Evolutionary conservation across 2,329 filamentous ascomycete species (phyloP).

Genomic region (Chaetothyriales sp.): DNA sequence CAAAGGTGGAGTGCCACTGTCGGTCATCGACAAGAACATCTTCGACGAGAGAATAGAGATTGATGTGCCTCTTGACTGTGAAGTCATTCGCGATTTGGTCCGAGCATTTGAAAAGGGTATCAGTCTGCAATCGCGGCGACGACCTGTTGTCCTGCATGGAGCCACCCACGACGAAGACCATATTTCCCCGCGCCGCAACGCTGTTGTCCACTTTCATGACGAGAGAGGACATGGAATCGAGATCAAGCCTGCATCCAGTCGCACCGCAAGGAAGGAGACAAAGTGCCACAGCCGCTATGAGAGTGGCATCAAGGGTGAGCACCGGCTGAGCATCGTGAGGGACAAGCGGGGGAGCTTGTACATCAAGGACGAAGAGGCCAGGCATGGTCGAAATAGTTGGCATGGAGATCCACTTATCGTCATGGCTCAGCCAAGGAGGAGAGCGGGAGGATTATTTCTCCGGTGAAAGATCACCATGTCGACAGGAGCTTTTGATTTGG

Average conservation of each 20-base stretch:
- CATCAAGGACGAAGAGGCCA: conserved; percentile 8
- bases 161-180: background rate
- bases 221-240: conserved; percentile 2
- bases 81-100: conserved; percentile 24
- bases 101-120: conserved; percentile 30
- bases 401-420: conserved; percentile 12
- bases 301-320: background rate
- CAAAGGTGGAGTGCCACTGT: conserved; percentile 26
- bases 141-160: conserved; percentile 1
- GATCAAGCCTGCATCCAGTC: conserved; percentile 7
- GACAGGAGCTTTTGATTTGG: background rate
- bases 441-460: background rate
- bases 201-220: background rate
- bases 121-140: conserved; percentile 4
- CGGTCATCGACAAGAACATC: conserved; percentile 25
- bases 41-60: conserved; percentile 24
- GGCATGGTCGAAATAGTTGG: conserved; percentile 5
- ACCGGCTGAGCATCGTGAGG: background rate
- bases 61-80: conserved; percentile 26
- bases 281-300: conserved; percentile 5
- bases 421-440: conserved; percentile 7
- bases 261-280: conserved; percentile 3
- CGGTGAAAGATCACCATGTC: background rate
- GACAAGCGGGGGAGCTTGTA: conserved; percentile 10
- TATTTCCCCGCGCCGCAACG: background rate